Conservation (phyloP, 768 basidiomycete genomes). For the Coprinopsis cinerea region DNA sequence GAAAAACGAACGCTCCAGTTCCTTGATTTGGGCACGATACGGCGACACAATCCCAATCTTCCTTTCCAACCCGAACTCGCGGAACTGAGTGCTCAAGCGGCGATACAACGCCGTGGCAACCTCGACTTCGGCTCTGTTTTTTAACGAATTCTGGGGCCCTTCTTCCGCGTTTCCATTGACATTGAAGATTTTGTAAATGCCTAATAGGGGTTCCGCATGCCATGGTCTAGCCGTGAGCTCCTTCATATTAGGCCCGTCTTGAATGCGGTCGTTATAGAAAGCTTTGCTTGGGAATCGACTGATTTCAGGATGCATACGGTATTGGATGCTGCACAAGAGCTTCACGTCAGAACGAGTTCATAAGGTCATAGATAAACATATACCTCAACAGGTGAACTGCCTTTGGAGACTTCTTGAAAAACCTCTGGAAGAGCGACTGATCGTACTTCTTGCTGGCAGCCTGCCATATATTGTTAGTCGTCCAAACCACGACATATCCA, state of each 20-base stretch:
- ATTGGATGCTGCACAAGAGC: slow-evolving; percentile 74
- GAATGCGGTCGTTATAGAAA: slow-evolving; percentile 77
- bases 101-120: slow-evolving; percentile 74
- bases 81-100: slow-evolving; percentile 61
- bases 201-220: slow-evolving; percentile 75
- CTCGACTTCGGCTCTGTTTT: slow-evolving; percentile 69
- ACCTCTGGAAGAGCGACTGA: slow-evolving; percentile 87
- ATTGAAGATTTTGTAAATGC: slow-evolving; percentile 88
- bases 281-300: slow-evolving; percentile 81
- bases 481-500: no score
- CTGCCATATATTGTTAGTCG: slow-evolving; percentile 29
- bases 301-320: slow-evolving; percentile 98
- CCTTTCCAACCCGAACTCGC: slow-evolving; percentile 36
- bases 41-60: slow-evolving; percentile 74
- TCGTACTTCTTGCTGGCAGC: slow-evolving; percentile 73
- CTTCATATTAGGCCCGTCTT: slow-evolving; percentile 88
- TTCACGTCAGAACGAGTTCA: neutral
- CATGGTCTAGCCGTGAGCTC: slow-evolving; percentile 77
- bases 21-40: slow-evolving; percentile 86
- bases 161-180: slow-evolving; percentile 67
- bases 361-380: slow-evolving; percentile 11
- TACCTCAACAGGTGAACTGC: slow-evolving; percentile 89
- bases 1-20: slow-evolving; percentile 66
- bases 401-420: slow-evolving; percentile 74
- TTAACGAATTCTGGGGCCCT: slow-evolving; percentile 58